Base-by-base conservation (phyloP, 2,329 filamentous ascomycete genomes). In the Zymoseptoria tritici region DNA sequence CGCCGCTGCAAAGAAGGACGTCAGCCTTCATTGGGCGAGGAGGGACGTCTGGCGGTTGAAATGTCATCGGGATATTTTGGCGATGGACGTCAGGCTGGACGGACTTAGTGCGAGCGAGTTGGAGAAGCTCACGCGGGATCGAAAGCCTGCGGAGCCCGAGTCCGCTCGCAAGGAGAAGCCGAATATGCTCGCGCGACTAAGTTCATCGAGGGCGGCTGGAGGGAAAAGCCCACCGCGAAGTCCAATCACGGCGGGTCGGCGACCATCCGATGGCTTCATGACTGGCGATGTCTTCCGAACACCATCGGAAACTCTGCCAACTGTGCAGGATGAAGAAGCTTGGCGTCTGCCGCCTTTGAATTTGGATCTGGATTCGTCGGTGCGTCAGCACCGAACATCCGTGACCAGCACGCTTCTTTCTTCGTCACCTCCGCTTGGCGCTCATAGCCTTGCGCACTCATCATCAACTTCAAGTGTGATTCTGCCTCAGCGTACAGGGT, bases 1-100 rank as follows among this genome's bases (percentile, higher is more conserved):
- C 64, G 89, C 91, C 19, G 93, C 94, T 20, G 90, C 87, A 5
- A 85, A 88, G 7, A 87, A 96, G 76, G 86, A 92, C 58, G 91
- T 91, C 3, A 91, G 93, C 72, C 77, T 99, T 61, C 96, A 94
- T 72, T 97, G 93, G 93, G 86, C 88, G n/a, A 83, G 93, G 62
- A 88, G 95, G 72, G 91, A 96, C 66, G 94, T 97, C 20, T 97
- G 92, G 91, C 89, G 87, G 57, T 83, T 93, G 68, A 93, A 85
- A 70, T 97, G 92, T 65, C 92, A 99, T 73, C 86, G 88, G 50
- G 93, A 97, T 68, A 92, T 97, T 61, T 78, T 99, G 20, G 80
- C 85, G 4, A 82, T 91, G 74, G 94, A 99, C 71, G 78, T 97
- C 8, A 88, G 93, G 57, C 90, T 96, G 66, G 92, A 96, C 59